Conservation (phyloP, 805 yeast species). For the Schwanniomyces vanrijiae region DNA sequence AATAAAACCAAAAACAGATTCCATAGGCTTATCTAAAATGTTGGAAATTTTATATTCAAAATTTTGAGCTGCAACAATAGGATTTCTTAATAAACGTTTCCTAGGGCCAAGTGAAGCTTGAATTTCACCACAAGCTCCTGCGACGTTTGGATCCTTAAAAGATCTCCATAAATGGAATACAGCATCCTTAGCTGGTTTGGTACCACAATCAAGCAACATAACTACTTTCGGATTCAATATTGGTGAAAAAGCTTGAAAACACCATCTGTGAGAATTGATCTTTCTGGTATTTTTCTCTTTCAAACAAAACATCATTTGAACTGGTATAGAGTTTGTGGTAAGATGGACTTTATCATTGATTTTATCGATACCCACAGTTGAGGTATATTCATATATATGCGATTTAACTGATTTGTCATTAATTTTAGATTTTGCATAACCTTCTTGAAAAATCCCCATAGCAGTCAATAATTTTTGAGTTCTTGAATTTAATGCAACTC, state of each 20-base stretch:
- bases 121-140: conserved; percentile 98
- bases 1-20: conserved; percentile 90
- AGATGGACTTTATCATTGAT: conserved; percentile 68
- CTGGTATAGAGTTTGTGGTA: conserved; percentile 69
- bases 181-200: conserved; percentile 82
- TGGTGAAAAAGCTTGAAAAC: conserved; percentile 88
- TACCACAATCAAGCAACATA: conserved; percentile 89
- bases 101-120: conserved; percentile 74
- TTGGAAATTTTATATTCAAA: conserved; percentile 96
- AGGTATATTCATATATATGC: conserved; percentile 91
- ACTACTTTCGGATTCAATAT: conserved; percentile 80
- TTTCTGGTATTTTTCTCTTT: conserved; percentile 88
- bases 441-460: conserved; percentile 90
- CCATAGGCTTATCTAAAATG: conserved; percentile 93
- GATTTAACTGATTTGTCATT: conserved; percentile 79
- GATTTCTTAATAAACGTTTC: conserved; percentile 59
- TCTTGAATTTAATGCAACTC: conserved; percentile 76
- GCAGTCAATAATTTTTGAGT: conserved; percentile 81
- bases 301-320: conserved; percentile 84
- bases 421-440: conserved; percentile 89
- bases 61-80: conserved; percentile 93
- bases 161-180: conserved; percentile 88
- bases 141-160: conserved; percentile 77
- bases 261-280: conserved; percentile 97
- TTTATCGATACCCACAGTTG: conserved; percentile 80